A percentile compares a stretch with the other conserved stretches of the same genome.
phyloP scores from a whole-genome alignment of 495 filamentous ascomycete genomes.

The Penicillium nucicola region DNA sequence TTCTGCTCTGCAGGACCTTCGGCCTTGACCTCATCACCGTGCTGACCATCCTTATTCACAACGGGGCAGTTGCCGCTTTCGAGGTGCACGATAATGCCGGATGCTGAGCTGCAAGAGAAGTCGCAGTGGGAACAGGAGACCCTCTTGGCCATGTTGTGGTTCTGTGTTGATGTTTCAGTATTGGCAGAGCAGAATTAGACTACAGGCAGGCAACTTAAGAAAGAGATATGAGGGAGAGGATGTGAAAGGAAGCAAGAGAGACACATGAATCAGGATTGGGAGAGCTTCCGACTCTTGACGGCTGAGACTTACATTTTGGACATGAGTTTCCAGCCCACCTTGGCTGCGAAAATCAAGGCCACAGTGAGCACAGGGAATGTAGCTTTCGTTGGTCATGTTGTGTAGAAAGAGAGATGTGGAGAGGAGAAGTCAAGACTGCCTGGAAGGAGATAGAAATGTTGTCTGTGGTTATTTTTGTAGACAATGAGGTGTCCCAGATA shows the following conservation, averaged over 20 bases:
- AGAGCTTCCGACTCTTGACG: too few species aligned
- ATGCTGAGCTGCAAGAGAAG: conserved; percentile 39
- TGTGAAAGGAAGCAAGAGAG: too few species aligned
- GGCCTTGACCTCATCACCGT: not conserved
- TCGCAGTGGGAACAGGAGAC: conserved; percentile 47
- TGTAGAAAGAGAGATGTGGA: conserved; percentile 40
- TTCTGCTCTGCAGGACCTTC: not conserved
- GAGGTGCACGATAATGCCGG: conserved; percentile 46
- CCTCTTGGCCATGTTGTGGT: conserved; percentile 38
- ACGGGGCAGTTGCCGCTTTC: conserved; percentile 43
- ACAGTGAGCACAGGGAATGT: conserved; percentile 52
- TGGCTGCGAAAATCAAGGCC: conserved; percentile 47
- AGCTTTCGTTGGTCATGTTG: conserved; percentile 36
- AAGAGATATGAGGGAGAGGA: too few species aligned
- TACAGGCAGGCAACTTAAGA: too few species aligned
- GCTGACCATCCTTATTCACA: not conserved
- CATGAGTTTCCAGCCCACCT: conserved; percentile 43
- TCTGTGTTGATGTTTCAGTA: conserved; percentile 18
- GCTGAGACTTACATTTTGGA: conserved; percentile 41
- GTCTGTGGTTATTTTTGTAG: conserved; percentile 40
- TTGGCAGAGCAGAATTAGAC: not conserved
- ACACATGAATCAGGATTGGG: too few species aligned
- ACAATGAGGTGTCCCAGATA: too few species aligned
- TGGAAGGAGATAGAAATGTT: conserved; percentile 49
- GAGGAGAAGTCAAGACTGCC: conserved; percentile 49